A percentile compares a stretch with the other conserved stretches of the same genome.
Conservation (phyloP, 305 asterid genomes). For the Lippia alba region DNA sequence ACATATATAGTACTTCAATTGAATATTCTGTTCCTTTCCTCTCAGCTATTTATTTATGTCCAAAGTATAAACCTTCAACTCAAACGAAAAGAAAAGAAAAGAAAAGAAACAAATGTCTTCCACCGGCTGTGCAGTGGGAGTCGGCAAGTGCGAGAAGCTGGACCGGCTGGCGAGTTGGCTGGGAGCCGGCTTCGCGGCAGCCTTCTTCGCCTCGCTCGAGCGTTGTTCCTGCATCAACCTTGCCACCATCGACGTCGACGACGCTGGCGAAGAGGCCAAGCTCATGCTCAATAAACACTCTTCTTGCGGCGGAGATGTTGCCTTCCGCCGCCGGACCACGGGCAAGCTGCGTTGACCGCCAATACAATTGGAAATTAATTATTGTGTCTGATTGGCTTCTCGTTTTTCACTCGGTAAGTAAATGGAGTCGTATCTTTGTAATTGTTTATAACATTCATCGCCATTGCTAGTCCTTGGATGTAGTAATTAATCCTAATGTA, state of each 20-base stretch:
- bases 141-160: conserved; percentile 48
- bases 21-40: not conserved
- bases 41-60: not conserved
- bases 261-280: conserved; percentile 41
- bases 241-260: conserved; percentile 37
- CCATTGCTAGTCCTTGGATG: too few species aligned
- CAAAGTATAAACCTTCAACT: not conserved
- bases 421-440: not conserved
- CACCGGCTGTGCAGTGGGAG: too few species aligned
- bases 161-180: conserved; percentile 51
- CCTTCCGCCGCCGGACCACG: conserved; percentile 17
- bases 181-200: conserved; percentile 51
- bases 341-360: conserved; percentile 17
- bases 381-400: not conserved
- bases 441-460: not conserved
- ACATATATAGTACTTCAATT: too few species aligned
- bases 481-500: too few species aligned
- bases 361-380: not conserved
- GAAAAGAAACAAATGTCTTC: conserved; percentile 17
- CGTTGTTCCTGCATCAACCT: conserved; percentile 59
- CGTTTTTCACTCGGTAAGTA: not conserved
- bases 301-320: conserved; percentile 29
- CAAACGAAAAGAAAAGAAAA: not conserved
- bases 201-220: conserved; percentile 57
- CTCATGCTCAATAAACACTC: conserved; percentile 48